Evolutionary conservation across 2,329 filamentous ascomycete genomes (phyloP).

Genomic region (Fusarium robinianum): DNA sequence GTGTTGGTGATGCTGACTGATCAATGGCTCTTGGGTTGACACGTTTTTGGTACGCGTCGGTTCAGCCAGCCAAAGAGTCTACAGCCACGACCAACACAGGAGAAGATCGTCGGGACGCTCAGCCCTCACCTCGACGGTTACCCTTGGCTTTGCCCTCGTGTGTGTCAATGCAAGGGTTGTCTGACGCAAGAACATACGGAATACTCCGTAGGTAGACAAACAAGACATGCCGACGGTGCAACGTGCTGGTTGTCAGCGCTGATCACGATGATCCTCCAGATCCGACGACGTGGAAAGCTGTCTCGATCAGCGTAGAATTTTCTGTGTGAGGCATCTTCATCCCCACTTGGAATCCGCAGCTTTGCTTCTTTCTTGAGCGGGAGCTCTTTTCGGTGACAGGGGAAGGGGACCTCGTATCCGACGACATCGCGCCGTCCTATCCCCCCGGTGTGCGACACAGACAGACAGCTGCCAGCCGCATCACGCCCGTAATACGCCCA

Average conservation of each 20-base stretch:
- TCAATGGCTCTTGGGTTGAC: neutral
- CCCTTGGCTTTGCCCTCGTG: too few relatives aligned
- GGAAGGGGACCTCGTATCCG: too few relatives aligned
- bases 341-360: neutral
- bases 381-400: constrained; percentile 16
- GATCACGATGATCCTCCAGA: constrained; percentile 10
- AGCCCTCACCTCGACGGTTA: too few relatives aligned
- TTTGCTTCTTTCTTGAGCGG: too few relatives aligned
- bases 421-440: too few relatives aligned
- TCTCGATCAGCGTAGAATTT: constrained; percentile 7
- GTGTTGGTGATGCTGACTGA: neutral
- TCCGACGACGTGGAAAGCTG: constrained; percentile 2
- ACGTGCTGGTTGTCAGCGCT: neutral
- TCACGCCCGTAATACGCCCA: too few relatives aligned
- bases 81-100: constrained; percentile 4
- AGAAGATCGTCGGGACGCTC: constrained; percentile 1
- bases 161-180: neutral
- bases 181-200: too few relatives aligned
- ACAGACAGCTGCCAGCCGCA: too few relatives aligned
- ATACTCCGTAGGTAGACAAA: too few relatives aligned
- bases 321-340: constrained; percentile 1
- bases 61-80: neutral
- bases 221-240: constrained; percentile 1
- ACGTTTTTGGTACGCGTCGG: neutral
- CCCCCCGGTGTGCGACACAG: too few relatives aligned